Conservation (phyloP, 768 basidiomycete species). For the Asterophora parasitica region DNA sequence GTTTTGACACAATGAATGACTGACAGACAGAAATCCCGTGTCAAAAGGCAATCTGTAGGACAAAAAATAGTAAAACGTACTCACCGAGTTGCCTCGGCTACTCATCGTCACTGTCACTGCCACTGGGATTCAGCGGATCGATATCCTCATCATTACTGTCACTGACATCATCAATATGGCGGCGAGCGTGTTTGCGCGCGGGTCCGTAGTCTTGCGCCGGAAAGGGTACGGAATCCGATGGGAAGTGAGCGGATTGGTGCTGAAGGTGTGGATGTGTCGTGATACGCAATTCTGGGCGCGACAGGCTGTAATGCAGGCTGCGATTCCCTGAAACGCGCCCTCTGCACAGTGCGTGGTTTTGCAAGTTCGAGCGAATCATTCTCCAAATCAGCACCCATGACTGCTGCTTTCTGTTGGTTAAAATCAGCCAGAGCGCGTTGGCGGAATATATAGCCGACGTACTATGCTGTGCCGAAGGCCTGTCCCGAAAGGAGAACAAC, state of each 20-base stretch:
- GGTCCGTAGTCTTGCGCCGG: background rate
- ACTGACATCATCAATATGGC: background rate
- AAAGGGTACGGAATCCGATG: conserved; percentile 19
- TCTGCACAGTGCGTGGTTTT: background rate
- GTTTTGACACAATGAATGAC: too few relatives aligned
- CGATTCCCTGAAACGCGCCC: background rate
- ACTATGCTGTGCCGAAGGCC: too few relatives aligned
- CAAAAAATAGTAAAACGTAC: too few relatives aligned
- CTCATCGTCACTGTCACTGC: background rate
- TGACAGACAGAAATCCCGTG: too few relatives aligned
- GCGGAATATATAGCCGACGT: too few relatives aligned
- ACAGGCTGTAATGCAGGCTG: background rate
- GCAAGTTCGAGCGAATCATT: conserved; percentile 1
- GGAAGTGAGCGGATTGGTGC: conserved; percentile 19
- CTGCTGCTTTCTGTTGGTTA: too few relatives aligned
- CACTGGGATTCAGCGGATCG: too few relatives aligned
- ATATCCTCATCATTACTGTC: background rate
- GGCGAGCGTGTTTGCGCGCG: background rate
- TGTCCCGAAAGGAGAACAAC: too few relatives aligned
- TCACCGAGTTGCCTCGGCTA: too few relatives aligned
- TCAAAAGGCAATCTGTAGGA: too few relatives aligned
- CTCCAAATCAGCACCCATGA: background rate
- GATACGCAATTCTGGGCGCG: background rate
- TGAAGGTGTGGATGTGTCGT: background rate
- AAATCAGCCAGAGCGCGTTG: too few relatives aligned